Percentiles rank a stretch among this genome's conserved stretches.
phyloP scores from a whole-genome alignment of 164 flowering plant species.

The Nelumbo lutea region DNA sequence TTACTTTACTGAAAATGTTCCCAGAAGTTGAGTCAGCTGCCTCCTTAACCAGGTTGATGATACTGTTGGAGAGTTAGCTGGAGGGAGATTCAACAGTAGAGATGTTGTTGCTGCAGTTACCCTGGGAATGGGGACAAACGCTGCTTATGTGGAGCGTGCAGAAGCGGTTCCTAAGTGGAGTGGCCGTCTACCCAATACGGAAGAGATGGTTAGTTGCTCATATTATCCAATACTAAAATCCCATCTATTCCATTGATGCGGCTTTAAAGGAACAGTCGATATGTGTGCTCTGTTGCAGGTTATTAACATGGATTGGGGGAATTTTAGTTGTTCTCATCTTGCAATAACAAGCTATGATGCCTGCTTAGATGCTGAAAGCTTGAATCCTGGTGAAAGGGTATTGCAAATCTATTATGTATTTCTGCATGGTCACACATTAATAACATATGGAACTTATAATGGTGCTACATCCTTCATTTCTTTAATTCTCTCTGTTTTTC shows the following conservation, averaged over 20 bases:
- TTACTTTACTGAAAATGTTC: too few relatives aligned
- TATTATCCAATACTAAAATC: background rate
- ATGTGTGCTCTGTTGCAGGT: constrained; percentile 30
- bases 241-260: background rate
- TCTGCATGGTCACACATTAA: too few relatives aligned
- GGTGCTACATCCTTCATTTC: too few relatives aligned
- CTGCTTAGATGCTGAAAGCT: constrained; percentile 48
- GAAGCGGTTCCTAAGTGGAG: constrained; percentile 23
- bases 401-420: background rate
- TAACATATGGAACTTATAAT: too few relatives aligned
- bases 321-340: constrained; percentile 42
- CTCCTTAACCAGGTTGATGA: constrained; percentile 45
- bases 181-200: constrained; percentile 25
- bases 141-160: constrained; percentile 46
- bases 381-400: constrained; percentile 52
- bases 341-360: constrained; percentile 53
- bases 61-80: constrained; percentile 47
- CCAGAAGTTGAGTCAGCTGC: background rate
- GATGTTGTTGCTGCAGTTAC: constrained; percentile 47
- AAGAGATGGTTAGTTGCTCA: constrained; percentile 33
- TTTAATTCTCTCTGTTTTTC: background rate
- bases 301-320: constrained; percentile 54
- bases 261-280: background rate
- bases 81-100: constrained; percentile 43
- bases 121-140: constrained; percentile 47